Evolutionary conservation across 306 rosid genomes (phyloP), one percentile per base, ranked within the genome.

Genomic region (Oemleria cerasiformis): DNA sequence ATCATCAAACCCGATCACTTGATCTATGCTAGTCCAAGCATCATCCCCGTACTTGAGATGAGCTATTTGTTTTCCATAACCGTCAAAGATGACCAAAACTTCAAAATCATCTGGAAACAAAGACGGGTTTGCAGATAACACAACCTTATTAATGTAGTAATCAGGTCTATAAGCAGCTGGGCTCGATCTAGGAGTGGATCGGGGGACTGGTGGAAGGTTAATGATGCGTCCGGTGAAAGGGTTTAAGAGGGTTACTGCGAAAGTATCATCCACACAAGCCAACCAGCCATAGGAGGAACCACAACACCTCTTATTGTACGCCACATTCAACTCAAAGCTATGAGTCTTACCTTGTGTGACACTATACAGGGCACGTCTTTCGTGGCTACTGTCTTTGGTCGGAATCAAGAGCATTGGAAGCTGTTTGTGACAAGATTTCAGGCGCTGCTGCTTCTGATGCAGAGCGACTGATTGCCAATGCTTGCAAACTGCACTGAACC

Each of bases 21-120:
- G 58, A 65, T 45, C 56, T 8, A 65, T 25, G 40, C 20, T 19
- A 68, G 62, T 68, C 62, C 72, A 68, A 68, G 62, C 72, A 9
- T 50, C 36, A 36, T 19, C 25, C 36, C 72, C 61, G 9, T 50
- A 69, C 34, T 69, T 54, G 40, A 54, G 5, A 54, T 54, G 63
- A 8, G 63, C 14, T 23, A 69, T 41, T 63, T 14, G 48, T 4
- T 13, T 51, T 63, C 48, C 20, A 6, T n/a, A 39, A 49, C 15
- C 30, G 0, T 34, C 14, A n/a, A 10, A 60, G 5, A 68, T 50
- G 23, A 49, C 36, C 2, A 25, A 25, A 25, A 25, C 30, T 25
- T 25, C 30, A 25, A 1, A n/a, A 63, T 19, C 44, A 39, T 40
- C 19, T 8, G 67, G 67, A 39, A n/a, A 39, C 44, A 39, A 19